phyloP scores from a whole-genome alignment of 169 alveolate species.

The Eimeria zaria region DNA sequence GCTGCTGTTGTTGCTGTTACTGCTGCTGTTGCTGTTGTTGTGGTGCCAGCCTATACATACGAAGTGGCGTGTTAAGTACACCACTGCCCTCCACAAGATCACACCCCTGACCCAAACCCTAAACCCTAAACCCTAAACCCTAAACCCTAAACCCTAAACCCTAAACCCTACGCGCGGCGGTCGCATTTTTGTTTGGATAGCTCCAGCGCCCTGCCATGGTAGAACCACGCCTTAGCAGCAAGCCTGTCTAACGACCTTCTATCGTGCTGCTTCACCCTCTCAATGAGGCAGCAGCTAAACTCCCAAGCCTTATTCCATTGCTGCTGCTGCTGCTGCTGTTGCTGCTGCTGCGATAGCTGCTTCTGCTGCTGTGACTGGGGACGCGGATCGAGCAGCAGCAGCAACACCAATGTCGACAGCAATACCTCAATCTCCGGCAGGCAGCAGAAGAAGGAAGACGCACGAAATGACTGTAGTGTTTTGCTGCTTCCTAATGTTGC shows the following conservation, averaged over 20 bases:
- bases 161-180: slow-evolving; percentile 8
- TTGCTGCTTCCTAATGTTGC: background rate
- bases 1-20: background rate
- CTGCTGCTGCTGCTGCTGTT: slow-evolving; percentile 25
- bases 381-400: slow-evolving; percentile 51
- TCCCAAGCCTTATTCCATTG: slow-evolving; percentile 17
- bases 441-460: slow-evolving; percentile 11
- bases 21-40: background rate
- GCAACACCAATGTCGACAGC: slow-evolving; percentile 17
- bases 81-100: background rate
- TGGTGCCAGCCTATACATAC: background rate
- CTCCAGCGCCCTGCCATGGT: slow-evolving; percentile 2
- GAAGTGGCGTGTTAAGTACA: background rate
- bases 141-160: background rate
- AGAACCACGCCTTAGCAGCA: slow-evolving; percentile 32
- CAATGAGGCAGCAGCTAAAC: slow-evolving; percentile 29
- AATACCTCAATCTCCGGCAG: slow-evolving; percentile 28
- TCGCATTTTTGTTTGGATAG: slow-evolving; percentile 2
- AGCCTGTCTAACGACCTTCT: slow-evolving; percentile 2
- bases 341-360: too few species aligned
- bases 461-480: slow-evolving; percentile 6
- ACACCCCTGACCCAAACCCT: background rate
- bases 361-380: slow-evolving; percentile 16
- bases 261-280: slow-evolving; percentile 14
- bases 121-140: background rate